These are phyloP conservation scores for Hypoxylon trugodes DNA, from an alignment of 495 filamentous ascomycete genomes.

Conservation along the genomic window DNA sequence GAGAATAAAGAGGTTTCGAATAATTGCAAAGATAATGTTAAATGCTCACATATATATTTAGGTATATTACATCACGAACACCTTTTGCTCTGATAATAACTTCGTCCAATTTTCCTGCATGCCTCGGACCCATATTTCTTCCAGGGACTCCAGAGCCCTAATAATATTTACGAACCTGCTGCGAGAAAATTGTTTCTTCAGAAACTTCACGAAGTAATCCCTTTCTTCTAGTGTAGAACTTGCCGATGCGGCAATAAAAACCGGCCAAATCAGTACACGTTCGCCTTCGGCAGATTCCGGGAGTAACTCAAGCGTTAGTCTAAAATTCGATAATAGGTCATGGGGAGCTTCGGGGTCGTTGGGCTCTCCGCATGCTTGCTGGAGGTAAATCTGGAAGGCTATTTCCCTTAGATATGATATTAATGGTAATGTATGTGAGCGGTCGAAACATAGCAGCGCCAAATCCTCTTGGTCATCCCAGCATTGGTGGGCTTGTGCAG, in stretches of 20 bases:
- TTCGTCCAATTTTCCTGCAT: slow-evolving; percentile 2
- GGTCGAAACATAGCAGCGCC: neutral
- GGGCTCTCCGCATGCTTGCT: neutral
- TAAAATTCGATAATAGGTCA: neutral
- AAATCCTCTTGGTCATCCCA: slow-evolving; percentile 8
- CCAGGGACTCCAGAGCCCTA: neutral
- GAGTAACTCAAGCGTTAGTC: neutral
- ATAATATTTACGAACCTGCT: neutral
- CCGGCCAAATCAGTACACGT: slow-evolving; percentile 5
- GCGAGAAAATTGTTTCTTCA: slow-evolving; percentile 2
- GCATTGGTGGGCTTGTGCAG: neutral
- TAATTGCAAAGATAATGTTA: no score
- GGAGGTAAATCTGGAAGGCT: slow-evolving; percentile 2
- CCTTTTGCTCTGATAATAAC: slow-evolving; percentile 1
- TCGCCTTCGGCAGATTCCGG: neutral
- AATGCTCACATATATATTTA: neutral
- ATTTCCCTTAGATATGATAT: neutral
- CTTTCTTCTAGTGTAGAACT: neutral
- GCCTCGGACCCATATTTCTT: neutral
- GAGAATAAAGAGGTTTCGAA: no score
- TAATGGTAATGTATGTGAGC: neutral
- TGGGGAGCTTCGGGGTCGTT: neutral
- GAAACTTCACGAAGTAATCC: neutral
- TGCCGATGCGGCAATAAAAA: slow-evolving; percentile 8
- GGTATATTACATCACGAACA: slow-evolving; percentile 3